A percentile compares a stretch with the other conserved stretches of the same genome.
These are phyloP conservation scores for Seminavis robusta DNA, from an alignment of 108 stramenopile genomes.

Conservation along the genomic window DNA sequence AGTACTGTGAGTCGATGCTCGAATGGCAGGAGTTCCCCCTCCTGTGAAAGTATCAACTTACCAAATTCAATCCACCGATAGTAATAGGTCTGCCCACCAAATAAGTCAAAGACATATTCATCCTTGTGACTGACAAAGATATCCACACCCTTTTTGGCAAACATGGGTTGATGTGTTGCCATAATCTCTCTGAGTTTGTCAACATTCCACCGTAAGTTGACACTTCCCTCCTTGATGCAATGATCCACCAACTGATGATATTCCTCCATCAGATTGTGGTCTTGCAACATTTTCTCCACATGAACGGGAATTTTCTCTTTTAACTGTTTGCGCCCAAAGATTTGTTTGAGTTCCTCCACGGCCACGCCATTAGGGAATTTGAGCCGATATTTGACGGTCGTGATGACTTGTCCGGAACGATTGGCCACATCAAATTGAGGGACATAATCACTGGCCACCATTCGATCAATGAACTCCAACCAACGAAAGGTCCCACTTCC, in stretches of 20 bases:
- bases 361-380: constrained; percentile 52
- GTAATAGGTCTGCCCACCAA: constrained; percentile 40
- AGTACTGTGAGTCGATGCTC: too few species aligned
- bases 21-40: too few species aligned
- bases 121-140: constrained; percentile 42
- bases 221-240: constrained; percentile 23
- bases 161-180: constrained; percentile 29
- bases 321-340: constrained; percentile 28
- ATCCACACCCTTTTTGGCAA: constrained; percentile 37
- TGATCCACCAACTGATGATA: constrained; percentile 36
- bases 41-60: too few species aligned
- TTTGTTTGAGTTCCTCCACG: constrained; percentile 43
- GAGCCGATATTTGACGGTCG: constrained; percentile 32
- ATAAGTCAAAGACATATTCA: constrained; percentile 45
- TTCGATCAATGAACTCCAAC: constrained; percentile 52
- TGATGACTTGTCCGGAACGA: constrained; percentile 34
- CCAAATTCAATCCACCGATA: constrained; percentile 55
- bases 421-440: constrained; percentile 51
- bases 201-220: constrained; percentile 34
- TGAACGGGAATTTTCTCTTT: constrained; percentile 39
- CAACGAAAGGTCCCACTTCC: constrained; percentile 29
- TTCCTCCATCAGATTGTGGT: constrained; percentile 26
- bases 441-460: constrained; percentile 22
- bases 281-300: constrained; percentile 34
- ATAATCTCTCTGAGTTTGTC: constrained; percentile 34